Evolutionary conservation across 371 early-diverging fungal species (phyloP).

Genomic region (Synchytrium microbalum): DNA sequence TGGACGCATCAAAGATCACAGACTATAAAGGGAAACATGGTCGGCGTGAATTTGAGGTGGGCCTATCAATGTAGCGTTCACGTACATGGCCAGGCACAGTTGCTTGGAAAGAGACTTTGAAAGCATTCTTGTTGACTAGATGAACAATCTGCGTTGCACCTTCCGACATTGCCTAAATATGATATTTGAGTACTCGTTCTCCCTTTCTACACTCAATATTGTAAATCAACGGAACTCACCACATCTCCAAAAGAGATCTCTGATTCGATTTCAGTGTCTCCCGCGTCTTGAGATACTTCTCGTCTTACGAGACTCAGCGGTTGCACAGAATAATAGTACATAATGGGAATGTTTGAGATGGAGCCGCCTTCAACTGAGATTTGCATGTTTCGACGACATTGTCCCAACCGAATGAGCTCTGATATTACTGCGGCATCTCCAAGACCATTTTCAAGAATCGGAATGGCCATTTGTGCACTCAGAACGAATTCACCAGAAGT

Average conservation of each 20-base stretch:
- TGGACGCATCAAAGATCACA: not conserved
- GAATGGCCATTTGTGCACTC: not conserved
- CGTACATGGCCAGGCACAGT: not conserved
- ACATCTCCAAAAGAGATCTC: not conserved
- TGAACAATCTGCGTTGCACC: not conserved
- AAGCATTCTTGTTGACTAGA: not conserved
- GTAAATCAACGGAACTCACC: no score
- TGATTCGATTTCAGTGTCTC: not conserved
- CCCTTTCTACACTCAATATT: no score
- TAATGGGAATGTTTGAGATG: not conserved
- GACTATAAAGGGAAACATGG: not conserved
- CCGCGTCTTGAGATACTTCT: not conserved
- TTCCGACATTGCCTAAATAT: conserved; percentile 1
- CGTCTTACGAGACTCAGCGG: not conserved
- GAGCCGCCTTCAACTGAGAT: not conserved
- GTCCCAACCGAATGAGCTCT: not conserved
- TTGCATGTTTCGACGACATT: not conserved
- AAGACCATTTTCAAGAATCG: not conserved
- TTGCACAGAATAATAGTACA: not conserved
- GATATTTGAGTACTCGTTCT: no score
- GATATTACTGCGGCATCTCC: not conserved
- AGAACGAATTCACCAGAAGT: not conserved
- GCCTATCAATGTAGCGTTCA: no score
- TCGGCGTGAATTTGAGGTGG: not conserved
- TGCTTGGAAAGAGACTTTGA: not conserved